Evolutionary conservation across 1,139 yeast species (phyloP).

Genomic region (Candida glucosophila): DNA sequence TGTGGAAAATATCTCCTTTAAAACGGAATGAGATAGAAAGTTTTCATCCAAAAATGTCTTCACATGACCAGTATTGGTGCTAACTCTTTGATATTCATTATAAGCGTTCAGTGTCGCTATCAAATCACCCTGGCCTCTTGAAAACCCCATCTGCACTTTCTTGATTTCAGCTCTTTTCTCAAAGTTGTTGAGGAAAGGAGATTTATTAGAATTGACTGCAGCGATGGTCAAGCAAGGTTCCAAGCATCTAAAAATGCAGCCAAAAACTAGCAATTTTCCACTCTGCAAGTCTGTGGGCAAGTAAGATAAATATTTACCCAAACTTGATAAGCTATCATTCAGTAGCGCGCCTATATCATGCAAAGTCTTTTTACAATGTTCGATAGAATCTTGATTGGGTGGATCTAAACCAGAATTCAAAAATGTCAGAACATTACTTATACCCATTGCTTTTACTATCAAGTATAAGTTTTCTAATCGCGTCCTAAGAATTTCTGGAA

Average conservation of each 20-base stretch:
- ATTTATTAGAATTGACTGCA: slow-evolving; percentile 62
- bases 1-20: slow-evolving; percentile 67
- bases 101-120: slow-evolving; percentile 55
- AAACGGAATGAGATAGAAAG: slow-evolving; percentile 50
- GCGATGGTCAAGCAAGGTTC: slow-evolving; percentile 70
- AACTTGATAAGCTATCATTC: slow-evolving; percentile 51
- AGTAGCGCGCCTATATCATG: slow-evolving; percentile 65
- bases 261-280: slow-evolving; percentile 72
- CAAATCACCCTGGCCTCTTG: slow-evolving; percentile 54
- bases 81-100: slow-evolving; percentile 38
- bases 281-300: slow-evolving; percentile 82
- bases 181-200: slow-evolving; percentile 56
- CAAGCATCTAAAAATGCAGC: slow-evolving; percentile 79
- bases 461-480: slow-evolving; percentile 76
- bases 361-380: slow-evolving; percentile 54
- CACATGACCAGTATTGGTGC: slow-evolving; percentile 13
- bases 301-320: slow-evolving; percentile 75
- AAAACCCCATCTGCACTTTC: slow-evolving; percentile 31
- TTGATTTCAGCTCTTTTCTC: slow-evolving; percentile 64
- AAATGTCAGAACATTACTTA: slow-evolving; percentile 60
- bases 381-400: slow-evolving; percentile 54
- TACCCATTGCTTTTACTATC: slow-evolving; percentile 84
- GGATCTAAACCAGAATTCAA: slow-evolving; percentile 74
- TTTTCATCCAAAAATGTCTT: slow-evolving; percentile 54
- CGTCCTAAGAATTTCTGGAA: slow-evolving; percentile 83